Percentiles rank a stretch among this genome's conserved stretches.
Conservation (phyloP, 495 filamentous ascomycete species). For the Trichoderma orchidacearum region DNA sequence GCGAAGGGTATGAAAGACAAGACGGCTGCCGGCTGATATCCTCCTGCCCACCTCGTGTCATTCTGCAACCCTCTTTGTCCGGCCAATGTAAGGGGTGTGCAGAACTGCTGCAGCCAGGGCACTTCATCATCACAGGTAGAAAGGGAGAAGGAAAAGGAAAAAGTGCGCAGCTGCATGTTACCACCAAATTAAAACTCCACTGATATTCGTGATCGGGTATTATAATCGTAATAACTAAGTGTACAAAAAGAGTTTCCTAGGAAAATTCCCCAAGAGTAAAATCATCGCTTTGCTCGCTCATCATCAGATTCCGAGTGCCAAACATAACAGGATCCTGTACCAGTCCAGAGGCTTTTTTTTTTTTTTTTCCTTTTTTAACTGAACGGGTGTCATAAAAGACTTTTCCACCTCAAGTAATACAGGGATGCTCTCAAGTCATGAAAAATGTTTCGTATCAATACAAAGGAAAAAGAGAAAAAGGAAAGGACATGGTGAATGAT, state of each 20-base stretch:
- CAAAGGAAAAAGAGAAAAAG: not conserved
- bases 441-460: not conserved
- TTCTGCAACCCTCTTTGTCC: not conserved
- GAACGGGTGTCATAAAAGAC: not conserved
- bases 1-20: not conserved
- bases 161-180: not conserved
- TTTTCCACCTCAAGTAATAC: not conserved
- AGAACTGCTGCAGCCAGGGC: not conserved
- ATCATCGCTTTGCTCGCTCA: not conserved
- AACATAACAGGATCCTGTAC: not conserved
- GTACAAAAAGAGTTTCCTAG: not conserved
- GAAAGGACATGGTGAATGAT: not conserved
- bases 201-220: not conserved
- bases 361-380: not conserved
- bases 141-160: not conserved
- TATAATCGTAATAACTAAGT: not conserved
- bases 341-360: not conserved
- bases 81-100: not conserved
- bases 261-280: too few species aligned
- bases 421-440: not conserved
- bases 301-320: not conserved
- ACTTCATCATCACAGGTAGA: not conserved
- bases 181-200: not conserved
- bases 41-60: not conserved
- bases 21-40: not conserved